These are phyloP conservation scores for Trichoderma koningiopsis DNA, from an alignment of 2,329 filamentous ascomycete genomes.

Conservation along the genomic window DNA sequence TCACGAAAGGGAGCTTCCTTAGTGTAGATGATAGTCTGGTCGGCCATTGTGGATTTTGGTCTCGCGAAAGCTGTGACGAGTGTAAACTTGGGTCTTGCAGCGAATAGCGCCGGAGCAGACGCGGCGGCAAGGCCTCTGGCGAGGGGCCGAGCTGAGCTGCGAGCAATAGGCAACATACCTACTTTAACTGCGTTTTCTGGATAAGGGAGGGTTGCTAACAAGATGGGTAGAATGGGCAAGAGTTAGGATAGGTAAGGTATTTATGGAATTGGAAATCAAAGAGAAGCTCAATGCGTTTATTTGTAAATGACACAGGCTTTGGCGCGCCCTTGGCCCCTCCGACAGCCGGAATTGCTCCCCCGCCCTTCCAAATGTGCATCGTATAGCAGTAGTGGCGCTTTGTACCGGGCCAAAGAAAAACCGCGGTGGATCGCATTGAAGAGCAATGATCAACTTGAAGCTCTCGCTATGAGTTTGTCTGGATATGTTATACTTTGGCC, in stretches of 20 bases:
- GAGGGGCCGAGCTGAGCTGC: constrained; percentile 28
- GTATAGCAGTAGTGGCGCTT: constrained; percentile 20
- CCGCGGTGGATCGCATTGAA: constrained; percentile 1
- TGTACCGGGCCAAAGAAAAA: constrained; percentile 28
- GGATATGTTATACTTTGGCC: neutral
- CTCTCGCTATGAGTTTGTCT: neutral
- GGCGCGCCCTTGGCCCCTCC: constrained; percentile 4
- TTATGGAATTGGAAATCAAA: neutral
- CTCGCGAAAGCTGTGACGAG: constrained; percentile 34
- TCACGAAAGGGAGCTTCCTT: constrained; percentile 62
- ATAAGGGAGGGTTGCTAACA: neutral
- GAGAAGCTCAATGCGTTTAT: neutral
- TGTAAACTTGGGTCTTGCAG: constrained; percentile 36
- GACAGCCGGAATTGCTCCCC: constrained; percentile 21
- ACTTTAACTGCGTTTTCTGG: constrained; percentile 29
- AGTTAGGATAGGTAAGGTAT: neutral
- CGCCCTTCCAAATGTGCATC: constrained; percentile 15
- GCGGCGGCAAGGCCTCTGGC: constrained; percentile 19
- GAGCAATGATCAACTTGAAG: neutral
- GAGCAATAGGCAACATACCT: constrained; percentile 33
- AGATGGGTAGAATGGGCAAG: neutral
- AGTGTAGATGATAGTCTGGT: constrained; percentile 56
- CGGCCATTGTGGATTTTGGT: constrained; percentile 47
- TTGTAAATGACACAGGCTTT: constrained; percentile 7
- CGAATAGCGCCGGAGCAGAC: constrained; percentile 16